Percentiles rank a stretch among this genome's conserved stretches.
These are phyloP conservation scores for Microsporum ferrugineum DNA, from an alignment of 2,329 filamentous ascomycete genomes.

Conservation along the genomic window DNA sequence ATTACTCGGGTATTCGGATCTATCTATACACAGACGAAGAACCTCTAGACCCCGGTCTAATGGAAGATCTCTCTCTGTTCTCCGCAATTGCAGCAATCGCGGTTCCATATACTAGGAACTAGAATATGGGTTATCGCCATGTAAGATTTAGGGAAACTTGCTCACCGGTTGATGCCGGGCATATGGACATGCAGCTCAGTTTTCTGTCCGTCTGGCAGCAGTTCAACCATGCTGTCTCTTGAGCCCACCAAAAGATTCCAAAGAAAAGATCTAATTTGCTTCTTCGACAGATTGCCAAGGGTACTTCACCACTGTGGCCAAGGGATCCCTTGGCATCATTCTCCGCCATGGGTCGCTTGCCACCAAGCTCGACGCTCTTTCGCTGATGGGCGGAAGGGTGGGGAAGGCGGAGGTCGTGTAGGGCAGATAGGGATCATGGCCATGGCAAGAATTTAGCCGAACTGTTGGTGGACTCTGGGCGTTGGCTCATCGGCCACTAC, in stretches of 20 bases:
- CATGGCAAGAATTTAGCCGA: not conserved
- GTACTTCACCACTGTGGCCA: not conserved
- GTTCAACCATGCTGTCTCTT: not conserved
- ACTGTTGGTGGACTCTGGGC: not conserved
- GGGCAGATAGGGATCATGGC: not conserved
- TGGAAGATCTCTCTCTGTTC: not conserved
- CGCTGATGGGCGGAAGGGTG: not conserved
- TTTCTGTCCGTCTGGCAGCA: not conserved
- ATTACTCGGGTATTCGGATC: too few relatives aligned
- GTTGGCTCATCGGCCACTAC: not conserved
- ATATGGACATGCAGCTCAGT: not conserved
- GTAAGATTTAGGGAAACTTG: not conserved
- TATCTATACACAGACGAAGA: not conserved
- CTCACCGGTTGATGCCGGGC: not conserved
- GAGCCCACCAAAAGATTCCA: not conserved
- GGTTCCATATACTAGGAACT: not conserved
- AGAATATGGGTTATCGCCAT: not conserved
- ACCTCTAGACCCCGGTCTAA: not conserved
- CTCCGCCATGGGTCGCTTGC: not conserved
- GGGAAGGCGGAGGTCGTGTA: not conserved
- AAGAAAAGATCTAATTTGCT: not conserved
- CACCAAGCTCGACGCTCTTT: not conserved
- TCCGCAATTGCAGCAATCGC: not conserved
- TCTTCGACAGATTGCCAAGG: not conserved
- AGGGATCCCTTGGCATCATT: not conserved